Base-by-base conservation (phyloP, 768 basidiomycete genomes). In the Tricholoma terreum region DNA sequence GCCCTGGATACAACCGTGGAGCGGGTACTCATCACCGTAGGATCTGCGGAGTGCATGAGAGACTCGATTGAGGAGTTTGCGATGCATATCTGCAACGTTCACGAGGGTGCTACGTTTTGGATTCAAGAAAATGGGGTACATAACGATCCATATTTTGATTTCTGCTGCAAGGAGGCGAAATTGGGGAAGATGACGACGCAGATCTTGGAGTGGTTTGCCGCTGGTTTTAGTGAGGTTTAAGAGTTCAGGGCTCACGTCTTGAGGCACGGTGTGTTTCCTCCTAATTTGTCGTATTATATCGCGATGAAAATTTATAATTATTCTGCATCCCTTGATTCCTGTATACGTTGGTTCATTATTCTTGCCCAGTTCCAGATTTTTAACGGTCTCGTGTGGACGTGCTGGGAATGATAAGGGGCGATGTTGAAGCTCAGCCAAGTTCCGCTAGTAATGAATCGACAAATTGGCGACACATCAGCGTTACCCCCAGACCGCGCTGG, bases 91-190 rank as follows among this genome's bases (percentile, higher is more conserved):
- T 40, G 52, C 30, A 11, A n/a, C 22, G 6, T 22, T 12, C 52
- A 42, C 12, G 17, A 45, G 15, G 24, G 38, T 17, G 52, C 52
- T 7, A n/a, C 5, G 10, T 51, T 69, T 12, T 60, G 64, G 2
- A 56, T 71, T 10, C 69, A 75, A 52, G 53, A 60, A 24, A 55
- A 55, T 22, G 74, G 71, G 2, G 59, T 73, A 9, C 74, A 75
- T 49, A 67, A 72, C 50, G 71, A 74, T 51, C 61, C 64, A 30
- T 69, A n/a, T 30, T 21, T 42, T 10, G 36, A 58, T 43, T 65
- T 65, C 43, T 4, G 61, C 30, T 12, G 51, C 5, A 53, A 45
- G 2, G 66, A 65, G 55, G 59, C 36, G 24, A 60, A 60, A 40
- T 2, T 58, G n/a, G 50, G 58, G 11, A 56, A 17, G 22, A 11